These are phyloP conservation scores for Mesembryanthemum crystallinum DNA, from an alignment of 148 eudicot species.

Conservation along the genomic window DNA sequence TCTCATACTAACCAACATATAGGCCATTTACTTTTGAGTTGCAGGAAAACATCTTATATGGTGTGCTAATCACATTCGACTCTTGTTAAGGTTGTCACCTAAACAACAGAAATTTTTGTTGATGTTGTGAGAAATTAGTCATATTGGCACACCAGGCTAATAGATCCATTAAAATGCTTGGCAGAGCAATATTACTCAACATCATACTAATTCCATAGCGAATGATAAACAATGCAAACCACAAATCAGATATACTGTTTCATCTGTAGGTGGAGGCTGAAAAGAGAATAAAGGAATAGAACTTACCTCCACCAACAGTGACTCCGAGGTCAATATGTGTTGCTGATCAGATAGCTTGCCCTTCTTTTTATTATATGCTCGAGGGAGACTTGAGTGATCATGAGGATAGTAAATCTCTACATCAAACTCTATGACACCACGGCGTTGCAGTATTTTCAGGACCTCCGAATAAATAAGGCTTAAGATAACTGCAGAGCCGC, in stretches of 20 bases:
- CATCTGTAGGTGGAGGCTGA: neutral
- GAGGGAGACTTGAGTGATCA: slow-evolving; percentile 63
- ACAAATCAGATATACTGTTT: neutral
- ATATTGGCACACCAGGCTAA: neutral
- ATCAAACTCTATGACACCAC: slow-evolving; percentile 74
- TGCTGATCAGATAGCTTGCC: slow-evolving; percentile 65
- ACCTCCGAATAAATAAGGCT: slow-evolving; percentile 76
- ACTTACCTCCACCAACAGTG: slow-evolving; percentile 67
- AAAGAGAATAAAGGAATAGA: neutral
- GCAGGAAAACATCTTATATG: neutral
- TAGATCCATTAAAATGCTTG: neutral
- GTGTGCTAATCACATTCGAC: neutral
- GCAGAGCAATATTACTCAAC: neutral
- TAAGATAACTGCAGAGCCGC: slow-evolving; percentile 70
- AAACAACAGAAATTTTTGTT: neutral
- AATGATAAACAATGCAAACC: neutral
- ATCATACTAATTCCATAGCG: neutral
- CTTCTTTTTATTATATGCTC: slow-evolving; percentile 72
- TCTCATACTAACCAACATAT: neutral
- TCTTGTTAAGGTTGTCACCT: neutral
- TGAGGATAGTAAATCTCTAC: slow-evolving; percentile 71
- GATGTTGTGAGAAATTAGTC: neutral
- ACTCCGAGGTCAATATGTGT: slow-evolving; percentile 68
- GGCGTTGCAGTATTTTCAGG: slow-evolving; percentile 66
- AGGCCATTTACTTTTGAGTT: neutral